These are phyloP conservation scores for Jamesozyma lodderae DNA, from an alignment of 805 yeast species.

Conservation along the genomic window DNA sequence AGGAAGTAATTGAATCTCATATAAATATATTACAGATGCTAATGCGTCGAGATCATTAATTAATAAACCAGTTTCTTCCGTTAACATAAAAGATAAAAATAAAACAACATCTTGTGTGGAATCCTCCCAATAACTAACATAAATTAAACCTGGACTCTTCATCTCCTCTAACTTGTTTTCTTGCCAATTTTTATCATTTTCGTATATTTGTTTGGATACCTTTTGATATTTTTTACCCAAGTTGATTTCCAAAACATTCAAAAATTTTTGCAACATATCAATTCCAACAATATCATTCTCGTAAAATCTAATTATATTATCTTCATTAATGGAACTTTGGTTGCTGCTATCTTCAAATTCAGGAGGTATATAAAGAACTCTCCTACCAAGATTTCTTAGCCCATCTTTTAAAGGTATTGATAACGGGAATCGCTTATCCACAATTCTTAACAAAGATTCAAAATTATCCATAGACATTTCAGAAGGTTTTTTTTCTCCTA, in stretches of 20 bases:
- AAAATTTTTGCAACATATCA: slow-evolving; percentile 2
- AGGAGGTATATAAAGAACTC: slow-evolving; percentile 4
- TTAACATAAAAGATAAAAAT: slow-evolving; percentile 23
- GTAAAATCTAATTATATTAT: not conserved
- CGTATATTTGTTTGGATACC: slow-evolving; percentile 14
- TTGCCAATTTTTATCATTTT: slow-evolving; percentile 19
- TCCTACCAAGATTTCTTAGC: not conserved
- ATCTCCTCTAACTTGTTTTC: slow-evolving; percentile 23
- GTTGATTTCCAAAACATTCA: slow-evolving; percentile 17
- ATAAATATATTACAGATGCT: slow-evolving; percentile 21
- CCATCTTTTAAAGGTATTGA: not conserved
- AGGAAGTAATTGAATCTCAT: slow-evolving; percentile 25
- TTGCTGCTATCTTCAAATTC: too few species aligned
- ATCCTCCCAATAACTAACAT: slow-evolving; percentile 17
- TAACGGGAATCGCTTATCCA: slow-evolving; percentile 3
- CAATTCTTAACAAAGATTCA: slow-evolving; percentile 1
- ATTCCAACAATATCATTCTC: not conserved
- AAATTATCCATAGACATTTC: not conserved
- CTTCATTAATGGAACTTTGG: too few species aligned
- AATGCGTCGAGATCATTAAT: slow-evolving; percentile 1
- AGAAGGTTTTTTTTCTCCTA: too few species aligned
- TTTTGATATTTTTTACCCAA: slow-evolving; percentile 18
- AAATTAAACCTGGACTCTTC: slow-evolving; percentile 20
- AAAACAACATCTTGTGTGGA: slow-evolving; percentile 3
- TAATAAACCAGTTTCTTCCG: slow-evolving; percentile 18